Evolutionary conservation across 495 filamentous ascomycete genomes (phyloP).

Genomic region (Penicillium chermesinum): DNA sequence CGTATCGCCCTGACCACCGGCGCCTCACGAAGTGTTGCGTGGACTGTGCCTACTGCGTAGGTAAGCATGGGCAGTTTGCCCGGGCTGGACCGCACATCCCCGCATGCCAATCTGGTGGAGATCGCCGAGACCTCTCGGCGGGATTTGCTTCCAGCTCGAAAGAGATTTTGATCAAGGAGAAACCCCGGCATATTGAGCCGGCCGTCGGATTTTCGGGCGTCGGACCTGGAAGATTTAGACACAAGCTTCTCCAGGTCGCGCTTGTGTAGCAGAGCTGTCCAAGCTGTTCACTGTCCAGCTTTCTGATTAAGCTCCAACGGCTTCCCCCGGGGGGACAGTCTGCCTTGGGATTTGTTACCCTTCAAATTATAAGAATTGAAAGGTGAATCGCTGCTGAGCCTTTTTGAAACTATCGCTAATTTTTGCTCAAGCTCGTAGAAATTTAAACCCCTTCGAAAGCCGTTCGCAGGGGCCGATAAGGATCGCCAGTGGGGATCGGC

Average conservation of each 20-base stretch:
- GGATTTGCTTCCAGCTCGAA: conserved; percentile 1
- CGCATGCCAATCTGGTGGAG: conserved; percentile 7
- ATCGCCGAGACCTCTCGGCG: conserved; percentile 8
- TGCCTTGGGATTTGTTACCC: no score
- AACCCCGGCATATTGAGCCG: neutral
- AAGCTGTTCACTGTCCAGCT: no score
- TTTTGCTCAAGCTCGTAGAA: neutral
- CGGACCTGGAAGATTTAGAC: conserved; percentile 6
- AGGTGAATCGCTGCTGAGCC: no score
- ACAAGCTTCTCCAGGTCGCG: neutral
- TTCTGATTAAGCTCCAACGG: conserved; percentile 2
- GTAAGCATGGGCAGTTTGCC: neutral
- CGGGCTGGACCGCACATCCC: neutral
- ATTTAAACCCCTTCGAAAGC: neutral
- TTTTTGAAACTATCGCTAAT: neutral
- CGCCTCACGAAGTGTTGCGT: no score
- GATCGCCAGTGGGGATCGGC: conserved; percentile 25
- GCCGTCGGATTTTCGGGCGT: conserved; percentile 19
- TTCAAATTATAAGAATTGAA: no score
- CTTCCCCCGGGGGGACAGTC: no score
- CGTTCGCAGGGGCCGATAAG: conserved; percentile 3
- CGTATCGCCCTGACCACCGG: no score
- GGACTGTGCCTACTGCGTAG: neutral
- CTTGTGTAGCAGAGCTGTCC: neutral
- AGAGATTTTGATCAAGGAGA: neutral